Evolutionary conservation across 2,329 filamentous ascomycete species (phyloP).

Genomic region (Penicillium italicum): DNA sequence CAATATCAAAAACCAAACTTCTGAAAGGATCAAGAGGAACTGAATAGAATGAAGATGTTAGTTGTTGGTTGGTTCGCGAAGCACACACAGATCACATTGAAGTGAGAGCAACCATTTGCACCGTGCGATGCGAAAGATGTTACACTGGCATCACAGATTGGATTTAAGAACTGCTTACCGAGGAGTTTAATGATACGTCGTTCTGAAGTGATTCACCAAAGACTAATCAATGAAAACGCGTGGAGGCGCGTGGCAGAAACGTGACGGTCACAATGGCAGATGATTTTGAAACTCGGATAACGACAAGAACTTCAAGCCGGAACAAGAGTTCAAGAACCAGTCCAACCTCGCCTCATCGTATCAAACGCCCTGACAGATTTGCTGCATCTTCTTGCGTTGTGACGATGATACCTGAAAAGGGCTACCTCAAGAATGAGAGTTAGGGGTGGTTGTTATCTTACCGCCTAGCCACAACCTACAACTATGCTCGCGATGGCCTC

Average conservation of each 20-base stretch:
- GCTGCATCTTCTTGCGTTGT: not conserved
- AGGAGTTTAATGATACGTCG: not conserved
- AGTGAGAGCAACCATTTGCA: not conserved
- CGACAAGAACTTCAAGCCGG: not conserved
- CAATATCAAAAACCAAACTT: too few relatives aligned
- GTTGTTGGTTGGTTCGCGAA: not conserved
- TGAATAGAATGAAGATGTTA: not conserved
- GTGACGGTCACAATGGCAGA: not conserved
- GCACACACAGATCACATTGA: not conserved
- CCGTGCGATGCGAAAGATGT: not conserved
- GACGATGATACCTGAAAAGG: not conserved
- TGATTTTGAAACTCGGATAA: not conserved
- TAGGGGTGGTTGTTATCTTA: not conserved
- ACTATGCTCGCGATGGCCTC: not conserved
- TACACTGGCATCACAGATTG: not conserved
- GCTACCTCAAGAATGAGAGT: not conserved
- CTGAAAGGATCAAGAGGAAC: not conserved
- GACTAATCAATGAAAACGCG: not conserved
- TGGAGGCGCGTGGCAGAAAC: not conserved
- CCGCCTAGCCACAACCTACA: not conserved
- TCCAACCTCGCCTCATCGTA: too few relatives aligned
- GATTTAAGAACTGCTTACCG: not conserved
- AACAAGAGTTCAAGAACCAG: not conserved
- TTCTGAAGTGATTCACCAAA: not conserved
- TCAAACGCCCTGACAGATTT: not conserved